Base-by-base conservation (phyloP, 225 moss, liverwort and hornwort genomes). In the Asterella californica region DNA sequence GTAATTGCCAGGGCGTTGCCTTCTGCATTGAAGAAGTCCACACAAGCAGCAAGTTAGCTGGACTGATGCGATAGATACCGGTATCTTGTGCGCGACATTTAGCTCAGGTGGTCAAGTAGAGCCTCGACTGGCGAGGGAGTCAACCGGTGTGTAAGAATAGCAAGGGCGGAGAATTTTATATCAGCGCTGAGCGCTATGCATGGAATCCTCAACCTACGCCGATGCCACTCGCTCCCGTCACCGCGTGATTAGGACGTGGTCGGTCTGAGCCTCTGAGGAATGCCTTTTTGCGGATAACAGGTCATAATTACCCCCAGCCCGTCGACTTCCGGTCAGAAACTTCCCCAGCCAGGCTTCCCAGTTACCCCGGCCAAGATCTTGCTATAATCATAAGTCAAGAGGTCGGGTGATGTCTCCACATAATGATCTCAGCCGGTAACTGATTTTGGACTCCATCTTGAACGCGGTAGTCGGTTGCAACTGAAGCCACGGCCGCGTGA, bases 161-260 rank as follows among this genome's bases (percentile, higher is more conserved):
- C 29, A 15, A 29, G 17, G 21, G 36, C 6, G 36, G 4, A 11
- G 67, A 67, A 29, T 19, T 15, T 34, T 67, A 37, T 67, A 36
- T 12, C 12, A 18, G 53, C 12, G 15, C 5, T 11, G 34, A 30
- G 32, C 32, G 10, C 33, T 34, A 29, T 17, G 5, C 2, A 17
- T 34, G 36, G 67, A 12, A 18, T 12, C 53, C 34, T 67, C 18
- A 34, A 67, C 30, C 67, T 6, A 36, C 64, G 67, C 36, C 14
- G 67, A 67, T 67, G 34, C 67, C 12, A 15, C 67, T 32, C 67
- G 36, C 14, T 15, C 67, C 29, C 30, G 33, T 66, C 10, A 10
- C 67, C 67, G 67, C 67, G 15, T 36, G 67, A 67, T 37, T 34
- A 67, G 67, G 67, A 36, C 36, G 67, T 67, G 64, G 64, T 64